Conservation (phyloP, 192 early-diverging fungal species). For the Oehlia diaphana region DNA sequence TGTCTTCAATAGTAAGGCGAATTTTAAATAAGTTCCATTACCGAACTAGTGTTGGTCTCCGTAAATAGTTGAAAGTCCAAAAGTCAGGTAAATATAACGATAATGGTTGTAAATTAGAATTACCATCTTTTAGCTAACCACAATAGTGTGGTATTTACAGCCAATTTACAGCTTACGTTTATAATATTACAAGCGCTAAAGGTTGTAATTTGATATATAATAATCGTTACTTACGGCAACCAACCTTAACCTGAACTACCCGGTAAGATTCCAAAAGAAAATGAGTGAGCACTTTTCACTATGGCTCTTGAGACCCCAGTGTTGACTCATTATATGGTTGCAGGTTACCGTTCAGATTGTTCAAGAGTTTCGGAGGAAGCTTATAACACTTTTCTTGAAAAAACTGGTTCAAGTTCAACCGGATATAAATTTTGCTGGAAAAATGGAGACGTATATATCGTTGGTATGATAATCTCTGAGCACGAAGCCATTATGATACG, state of each 20-base stretch:
- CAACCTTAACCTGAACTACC: background rate
- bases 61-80: too few species aligned
- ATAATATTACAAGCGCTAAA: too few species aligned
- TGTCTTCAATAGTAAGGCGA: background rate
- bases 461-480: constrained; percentile 1
- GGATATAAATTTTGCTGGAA: constrained; percentile 16
- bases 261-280: background rate
- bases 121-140: too few species aligned
- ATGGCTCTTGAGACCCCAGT: constrained; percentile 13
- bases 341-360: constrained; percentile 14
- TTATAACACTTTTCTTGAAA: constrained; percentile 27
- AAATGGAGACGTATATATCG: constrained; percentile 24
- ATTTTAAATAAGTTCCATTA: background rate
- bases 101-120: too few species aligned
- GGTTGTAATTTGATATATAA: too few species aligned
- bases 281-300: background rate
- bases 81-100: too few species aligned
- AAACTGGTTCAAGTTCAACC: background rate
- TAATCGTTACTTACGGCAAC: too few species aligned
- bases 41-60: too few species aligned
- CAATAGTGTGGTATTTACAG: too few species aligned
- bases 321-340: background rate
- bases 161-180: too few species aligned
- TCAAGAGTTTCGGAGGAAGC: constrained; percentile 10
- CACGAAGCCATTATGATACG: constrained; percentile 6